A percentile compares a stretch with the other conserved stretches of the same genome.
These are phyloP conservation scores for Suillus cothurnatus DNA, from an alignment of 768 basidiomycete species.

Conservation along the genomic window DNA sequence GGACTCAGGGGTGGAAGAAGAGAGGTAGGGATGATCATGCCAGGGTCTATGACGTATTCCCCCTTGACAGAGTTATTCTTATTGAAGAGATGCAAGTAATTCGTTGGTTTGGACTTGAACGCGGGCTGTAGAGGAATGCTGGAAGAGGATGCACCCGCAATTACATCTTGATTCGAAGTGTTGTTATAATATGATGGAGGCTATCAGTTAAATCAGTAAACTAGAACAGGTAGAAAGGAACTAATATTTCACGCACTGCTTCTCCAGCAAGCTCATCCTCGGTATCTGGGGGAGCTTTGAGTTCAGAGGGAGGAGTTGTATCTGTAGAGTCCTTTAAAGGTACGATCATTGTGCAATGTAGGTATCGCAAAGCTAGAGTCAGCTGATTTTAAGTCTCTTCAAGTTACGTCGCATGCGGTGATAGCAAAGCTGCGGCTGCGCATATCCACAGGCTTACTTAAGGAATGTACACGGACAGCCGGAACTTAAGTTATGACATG, in stretches of 20 bases:
- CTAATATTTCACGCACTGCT: neutral
- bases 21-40: constrained; percentile 39
- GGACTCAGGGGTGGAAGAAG: constrained; percentile 41
- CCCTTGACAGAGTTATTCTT: constrained; percentile 17
- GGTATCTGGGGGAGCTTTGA: neutral
- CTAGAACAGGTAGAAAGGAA: neutral
- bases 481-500: neutral
- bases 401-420: neutral
- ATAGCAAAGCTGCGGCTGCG: neutral
- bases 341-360: neutral
- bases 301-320: neutral
- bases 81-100: constrained; percentile 21
- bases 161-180: neutral
- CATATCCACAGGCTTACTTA: neutral
- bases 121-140: neutral
- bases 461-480: too few species aligned
- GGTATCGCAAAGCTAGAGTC: neutral
- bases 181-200: constrained; percentile 25
- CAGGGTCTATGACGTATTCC: constrained; percentile 47
- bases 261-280: neutral
- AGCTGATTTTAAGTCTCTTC: neutral
- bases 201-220: constrained; percentile 12
- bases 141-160: neutral
- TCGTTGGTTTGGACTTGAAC: constrained; percentile 32
- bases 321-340: neutral